A percentile compares a stretch with the other conserved stretches of the same genome.
Conservation (phyloP, 345 rosid genomes). For the Psidium friedrichsthalianum region DNA sequence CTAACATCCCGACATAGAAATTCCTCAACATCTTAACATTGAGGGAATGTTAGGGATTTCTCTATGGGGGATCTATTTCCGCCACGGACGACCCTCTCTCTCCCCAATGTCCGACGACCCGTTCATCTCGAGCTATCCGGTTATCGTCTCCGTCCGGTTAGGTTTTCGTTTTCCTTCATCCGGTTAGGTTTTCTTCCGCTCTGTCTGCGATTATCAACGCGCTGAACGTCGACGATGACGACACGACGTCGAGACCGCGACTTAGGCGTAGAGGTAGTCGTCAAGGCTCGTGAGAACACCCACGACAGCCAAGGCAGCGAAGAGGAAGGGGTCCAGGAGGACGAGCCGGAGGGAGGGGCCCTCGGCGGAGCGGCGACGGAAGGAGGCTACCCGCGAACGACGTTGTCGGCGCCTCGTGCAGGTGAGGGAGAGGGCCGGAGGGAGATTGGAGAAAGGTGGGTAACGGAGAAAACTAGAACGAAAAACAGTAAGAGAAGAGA, state of each 20-base stretch:
- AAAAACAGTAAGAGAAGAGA: too few relatives aligned
- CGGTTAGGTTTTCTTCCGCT: not conserved
- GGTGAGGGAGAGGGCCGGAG: too few relatives aligned
- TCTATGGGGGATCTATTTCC: too few relatives aligned
- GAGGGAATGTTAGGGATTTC: too few relatives aligned
- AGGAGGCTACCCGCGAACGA: not conserved
- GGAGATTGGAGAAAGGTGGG: too few relatives aligned
- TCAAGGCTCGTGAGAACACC: not conserved
- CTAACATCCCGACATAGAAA: too few relatives aligned
- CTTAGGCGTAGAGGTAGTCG: not conserved
- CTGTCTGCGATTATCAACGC: not conserved
- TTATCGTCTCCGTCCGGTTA: not conserved
- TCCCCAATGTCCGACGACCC: not conserved
- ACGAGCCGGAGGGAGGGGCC: not conserved
- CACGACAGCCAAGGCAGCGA: not conserved
- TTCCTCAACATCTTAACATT: too few relatives aligned
- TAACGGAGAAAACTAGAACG: too few relatives aligned
- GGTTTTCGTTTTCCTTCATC: not conserved
- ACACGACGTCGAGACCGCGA: not conserved
- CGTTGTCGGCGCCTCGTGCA: too few relatives aligned
- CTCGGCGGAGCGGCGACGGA: not conserved
- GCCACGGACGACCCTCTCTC: too few relatives aligned
- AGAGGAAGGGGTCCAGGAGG: not conserved
- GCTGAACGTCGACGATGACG: not conserved
- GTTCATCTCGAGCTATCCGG: not conserved